Evolutionary conservation across 169 alveolate genomes (phyloP).

Genomic region (Eimeria brunetti): DNA sequence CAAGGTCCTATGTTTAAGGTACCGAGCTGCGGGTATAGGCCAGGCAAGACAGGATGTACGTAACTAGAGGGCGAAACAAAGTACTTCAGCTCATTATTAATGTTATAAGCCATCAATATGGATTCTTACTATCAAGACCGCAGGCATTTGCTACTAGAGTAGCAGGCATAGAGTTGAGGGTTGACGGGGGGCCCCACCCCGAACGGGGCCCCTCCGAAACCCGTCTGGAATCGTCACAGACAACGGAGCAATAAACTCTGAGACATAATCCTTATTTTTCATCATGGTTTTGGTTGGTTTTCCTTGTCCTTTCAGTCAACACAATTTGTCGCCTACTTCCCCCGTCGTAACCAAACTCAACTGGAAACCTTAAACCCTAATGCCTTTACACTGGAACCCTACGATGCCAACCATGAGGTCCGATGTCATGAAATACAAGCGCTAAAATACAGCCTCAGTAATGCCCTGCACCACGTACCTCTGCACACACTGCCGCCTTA

Average conservation of each 20-base stretch:
- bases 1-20: not conserved
- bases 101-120: not conserved
- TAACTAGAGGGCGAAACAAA: not conserved
- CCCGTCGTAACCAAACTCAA: not conserved
- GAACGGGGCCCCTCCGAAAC: not conserved
- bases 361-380: not conserved
- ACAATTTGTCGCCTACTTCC: not conserved
- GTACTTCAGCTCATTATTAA: not conserved
- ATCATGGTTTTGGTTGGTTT: not conserved
- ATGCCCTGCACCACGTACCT: not conserved
- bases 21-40: not conserved
- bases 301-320: not conserved
- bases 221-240: not conserved
- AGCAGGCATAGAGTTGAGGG: not conserved
- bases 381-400: not conserved
- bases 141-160: not conserved
- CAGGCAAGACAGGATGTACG: not conserved
- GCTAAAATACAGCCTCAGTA: not conserved
- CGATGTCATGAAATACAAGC: not conserved
- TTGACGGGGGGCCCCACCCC: conserved; percentile 12
- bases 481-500: not conserved
- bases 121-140: not conserved
- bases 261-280: not conserved
- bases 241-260: not conserved
- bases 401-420: not conserved